Evolutionary conservation across 495 filamentous ascomycete species (phyloP), one percentile per base, ranked within the genome.

Genomic region (Penicillium samsonianum): DNA sequence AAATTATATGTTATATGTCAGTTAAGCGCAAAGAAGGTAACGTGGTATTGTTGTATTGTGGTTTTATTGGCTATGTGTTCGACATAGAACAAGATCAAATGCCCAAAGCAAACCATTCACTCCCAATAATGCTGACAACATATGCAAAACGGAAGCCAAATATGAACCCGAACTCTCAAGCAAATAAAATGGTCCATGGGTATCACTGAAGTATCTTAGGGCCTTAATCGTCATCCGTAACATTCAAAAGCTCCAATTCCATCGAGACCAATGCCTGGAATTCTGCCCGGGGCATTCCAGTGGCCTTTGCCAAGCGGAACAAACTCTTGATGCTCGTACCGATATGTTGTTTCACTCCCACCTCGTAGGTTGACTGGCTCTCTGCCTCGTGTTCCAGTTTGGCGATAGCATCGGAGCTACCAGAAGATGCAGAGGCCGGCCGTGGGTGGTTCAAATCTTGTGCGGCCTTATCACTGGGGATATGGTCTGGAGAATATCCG

Each of bases 321-420:
- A 98, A 70, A 70, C 90, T 94, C 78, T 96, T 92, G 58, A 98
- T 85, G 65, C 87, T 92, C 7, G 89, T 85, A 42, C 88, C 84
- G 25, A 98, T 87, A 71, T 97, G 94, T 70, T 96, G 90, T 70
- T 90, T 90, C 20, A 97, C 84, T 4, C 87, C 92, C 14, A 89
- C 78, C 67, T 96, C 91, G 52, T 80, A 87, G 49, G 84, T 81
- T 19, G 85, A 84, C 56, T 84, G 84, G 46, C 71, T 83, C 49
- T 81, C 81, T 3, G 87, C 88, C 22, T 78, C 79, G 28, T 82
- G 79, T 63, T 90, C 90, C 40, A 92, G 69, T 58, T 78, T 86
- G 6, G 85, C 84, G 16, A 92, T 84, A 1, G 77, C 78, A 43
- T 81, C 72, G 0, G 82, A 84, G 35, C 82, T 84, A 43, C 74